Evolutionary conservation across 495 filamentous ascomycete genomes (phyloP).

Genomic region (Aspergillus kassunensis): DNA sequence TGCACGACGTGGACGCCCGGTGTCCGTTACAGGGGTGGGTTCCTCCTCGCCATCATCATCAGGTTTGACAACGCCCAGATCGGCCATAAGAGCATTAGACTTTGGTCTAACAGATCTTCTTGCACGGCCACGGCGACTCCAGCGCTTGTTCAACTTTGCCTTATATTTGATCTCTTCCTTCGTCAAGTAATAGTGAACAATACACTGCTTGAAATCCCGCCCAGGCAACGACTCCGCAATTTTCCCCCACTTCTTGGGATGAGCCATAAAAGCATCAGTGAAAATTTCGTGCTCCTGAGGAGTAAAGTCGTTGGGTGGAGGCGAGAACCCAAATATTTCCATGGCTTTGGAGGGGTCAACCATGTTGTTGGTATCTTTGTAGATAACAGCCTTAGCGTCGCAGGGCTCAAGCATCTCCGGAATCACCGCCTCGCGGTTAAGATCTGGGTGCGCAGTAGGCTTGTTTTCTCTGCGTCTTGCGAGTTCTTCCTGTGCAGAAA

Average conservation of each 20-base stretch:
- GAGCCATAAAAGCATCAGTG: conserved; percentile 70
- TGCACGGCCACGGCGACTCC: conserved; percentile 60
- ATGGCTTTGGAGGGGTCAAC: conserved; percentile 64
- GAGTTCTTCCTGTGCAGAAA: conserved; percentile 68
- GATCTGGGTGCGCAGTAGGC: conserved; percentile 68
- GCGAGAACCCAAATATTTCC: conserved; percentile 66
- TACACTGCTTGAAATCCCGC: conserved; percentile 79
- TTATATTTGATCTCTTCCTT: conserved; percentile 87
- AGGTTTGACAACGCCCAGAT: conserved; percentile 56
- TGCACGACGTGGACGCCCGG: conserved; percentile 63
- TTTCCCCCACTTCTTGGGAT: conserved; percentile 89
- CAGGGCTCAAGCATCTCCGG: conserved; percentile 68
- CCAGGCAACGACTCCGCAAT: conserved; percentile 70
- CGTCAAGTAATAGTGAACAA: conserved; percentile 92
- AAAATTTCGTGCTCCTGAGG: conserved; percentile 73
- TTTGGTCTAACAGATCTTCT: conserved; percentile 56
- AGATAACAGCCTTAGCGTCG: conserved; percentile 47
- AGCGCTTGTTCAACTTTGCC: conserved; percentile 68
- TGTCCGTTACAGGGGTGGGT: conserved; percentile 56
- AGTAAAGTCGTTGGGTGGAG: conserved; percentile 78
- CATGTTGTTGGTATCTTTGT: conserved; percentile 69
- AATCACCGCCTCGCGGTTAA: conserved; percentile 78
- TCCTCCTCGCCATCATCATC: conserved; percentile 56
- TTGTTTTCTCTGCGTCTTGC: conserved; percentile 63
- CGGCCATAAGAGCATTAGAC: conserved; percentile 71